Base-by-base conservation (phyloP, 2,329 filamentous ascomycete genomes). In the Paecilomyces niveus region DNA sequence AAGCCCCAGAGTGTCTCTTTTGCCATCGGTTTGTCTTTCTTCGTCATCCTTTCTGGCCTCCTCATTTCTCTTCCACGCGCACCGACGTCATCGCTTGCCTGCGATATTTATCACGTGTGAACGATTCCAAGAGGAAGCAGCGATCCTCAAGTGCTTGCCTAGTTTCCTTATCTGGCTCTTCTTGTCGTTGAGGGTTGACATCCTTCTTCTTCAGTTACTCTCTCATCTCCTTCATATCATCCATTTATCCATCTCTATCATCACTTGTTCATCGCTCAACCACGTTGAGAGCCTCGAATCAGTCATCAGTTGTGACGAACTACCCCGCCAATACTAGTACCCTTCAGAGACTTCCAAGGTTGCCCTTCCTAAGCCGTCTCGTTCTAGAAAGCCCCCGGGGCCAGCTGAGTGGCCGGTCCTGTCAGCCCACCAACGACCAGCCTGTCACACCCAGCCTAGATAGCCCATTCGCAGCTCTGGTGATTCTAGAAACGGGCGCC, bases 151-250 rank as follows among this genome's bases (percentile, higher is more conserved):
- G 39, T 21, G n/a, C 39, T 45, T 45, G 39, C 6, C 5, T n/a
- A 18, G 6, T 45, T 45, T 45, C 39, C 39, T 45, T 7, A 45
- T 45, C 15, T 18, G 39, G 39, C 8, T 21, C 39, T 18, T n/a
- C 50, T 52, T 24, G 15, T 52, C 22, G 2, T 13, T 1, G 22
- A n/a, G 11, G 8, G 9, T n/a, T 1, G 13, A 22, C 10, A 26
- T 61, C 18, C 57, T 57, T 55, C 58, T 54, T 54, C 52, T 57
- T 55, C 35, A 24, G 50, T 57, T 39, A 22, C 35, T 54, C 53
- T 55, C 45, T 35, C 26, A n/a, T n/a, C 55, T 29, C 53, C 33
- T 50, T 53, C 26, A 15, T 51, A 35, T 56, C 24, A 21, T 35
- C 32, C 11, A 56, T 50, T 50, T 51, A 18, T 56, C 13, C 35